These are phyloP conservation scores for Eucalyptus globulus DNA, from an alignment of 345 rosid genomes.

Conservation along the genomic window DNA sequence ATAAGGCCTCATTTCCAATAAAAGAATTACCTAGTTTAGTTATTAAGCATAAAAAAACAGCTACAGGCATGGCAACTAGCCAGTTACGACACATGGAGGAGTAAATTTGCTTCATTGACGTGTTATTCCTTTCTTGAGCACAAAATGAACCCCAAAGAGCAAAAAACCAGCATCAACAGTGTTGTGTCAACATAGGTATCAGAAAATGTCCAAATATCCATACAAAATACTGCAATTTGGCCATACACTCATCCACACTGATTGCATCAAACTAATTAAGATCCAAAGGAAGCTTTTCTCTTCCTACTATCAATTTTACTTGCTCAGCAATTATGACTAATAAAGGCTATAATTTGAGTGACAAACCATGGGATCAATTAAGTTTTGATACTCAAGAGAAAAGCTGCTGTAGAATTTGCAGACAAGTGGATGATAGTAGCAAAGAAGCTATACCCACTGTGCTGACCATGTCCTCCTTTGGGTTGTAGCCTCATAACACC, in stretches of 20 bases:
- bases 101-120: neutral
- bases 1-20: neutral
- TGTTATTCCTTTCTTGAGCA: neutral
- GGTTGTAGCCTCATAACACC: conserved; percentile 84
- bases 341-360: neutral
- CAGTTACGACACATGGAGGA: neutral
- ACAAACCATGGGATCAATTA: neutral
- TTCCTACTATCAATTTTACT: neutral
- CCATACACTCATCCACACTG: neutral
- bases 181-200: neutral
- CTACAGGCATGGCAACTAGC: neutral
- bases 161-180: neutral
- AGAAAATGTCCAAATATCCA: neutral
- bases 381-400: neutral
- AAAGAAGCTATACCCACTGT: conserved; percentile 58
- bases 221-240: neutral
- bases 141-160: neutral
- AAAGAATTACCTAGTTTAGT: neutral
- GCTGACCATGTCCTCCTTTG: conserved; percentile 87
- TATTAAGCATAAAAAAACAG: neutral
- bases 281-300: neutral
- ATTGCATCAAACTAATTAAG: neutral
- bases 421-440: neutral
- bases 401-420: neutral
- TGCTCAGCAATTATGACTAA: neutral